These are phyloP conservation scores for Trametes elegans DNA, from an alignment of 768 basidiomycete genomes.

Conservation along the genomic window DNA sequence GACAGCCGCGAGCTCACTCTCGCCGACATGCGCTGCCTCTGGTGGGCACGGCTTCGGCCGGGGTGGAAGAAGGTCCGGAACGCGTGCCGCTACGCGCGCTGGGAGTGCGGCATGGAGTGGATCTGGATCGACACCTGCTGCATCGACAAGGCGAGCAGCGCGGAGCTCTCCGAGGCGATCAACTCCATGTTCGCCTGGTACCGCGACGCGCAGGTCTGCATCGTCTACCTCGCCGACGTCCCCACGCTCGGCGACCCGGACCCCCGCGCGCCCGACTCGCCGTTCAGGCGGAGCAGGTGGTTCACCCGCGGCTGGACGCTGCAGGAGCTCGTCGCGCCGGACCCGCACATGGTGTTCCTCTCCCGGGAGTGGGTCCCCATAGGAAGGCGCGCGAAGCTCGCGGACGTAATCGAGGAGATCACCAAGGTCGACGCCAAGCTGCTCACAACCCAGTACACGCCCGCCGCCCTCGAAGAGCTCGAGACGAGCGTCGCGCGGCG, in stretches of 20 bases:
- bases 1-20: not conserved
- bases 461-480: not conserved
- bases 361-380: not conserved
- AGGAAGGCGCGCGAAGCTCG: not conserved
- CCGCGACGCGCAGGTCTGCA: not conserved
- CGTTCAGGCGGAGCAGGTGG: slow-evolving; percentile 1
- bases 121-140: slow-evolving; percentile 21
- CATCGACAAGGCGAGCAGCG: slow-evolving; percentile 9
- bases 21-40: not conserved
- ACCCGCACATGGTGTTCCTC: not conserved
- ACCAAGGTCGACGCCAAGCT: not conserved
- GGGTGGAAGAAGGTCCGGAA: not conserved
- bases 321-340: slow-evolving; percentile 8
- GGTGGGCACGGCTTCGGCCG: not conserved
- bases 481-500: not conserved
- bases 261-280: not conserved
- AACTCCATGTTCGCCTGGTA: not conserved
- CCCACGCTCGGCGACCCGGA: not conserved
- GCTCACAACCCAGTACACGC: not conserved
- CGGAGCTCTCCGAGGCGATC: not conserved
- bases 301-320: slow-evolving; percentile 11
- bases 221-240: not conserved
- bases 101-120: not conserved
- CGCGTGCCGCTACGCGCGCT: not conserved
- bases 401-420: not conserved